Evolutionary conservation across 495 filamentous ascomycete genomes (phyloP), one percentile per base, ranked within the genome.

Genomic region (Xylaria scruposa): DNA sequence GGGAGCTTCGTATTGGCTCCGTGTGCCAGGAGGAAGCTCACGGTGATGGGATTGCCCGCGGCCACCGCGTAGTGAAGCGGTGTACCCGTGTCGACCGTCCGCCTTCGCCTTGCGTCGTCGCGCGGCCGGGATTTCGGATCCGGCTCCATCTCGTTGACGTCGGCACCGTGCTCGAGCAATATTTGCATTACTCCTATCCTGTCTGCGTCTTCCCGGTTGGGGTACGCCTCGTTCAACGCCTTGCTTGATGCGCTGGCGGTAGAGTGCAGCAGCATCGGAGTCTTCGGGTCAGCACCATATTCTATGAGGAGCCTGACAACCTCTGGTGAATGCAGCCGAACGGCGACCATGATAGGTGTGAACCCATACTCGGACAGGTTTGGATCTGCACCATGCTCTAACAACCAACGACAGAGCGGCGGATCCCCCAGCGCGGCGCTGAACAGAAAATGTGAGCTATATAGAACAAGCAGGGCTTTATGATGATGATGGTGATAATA

Each of bases 91-190:
- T 72, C 70, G 24, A 68, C 58, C 33, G 70, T 72, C 58, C 70
- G 64, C 36, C 58, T 68, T 49, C 70, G 63, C 46, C 70, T 67
- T 21, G 42, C 26, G 63, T 72, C 64, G 29, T 72, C 70, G 42
- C 70, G 63, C 7, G 70, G 64, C 56, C 70, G 64, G 26, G 70
- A 46, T 38, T 72, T 72, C 17, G 70, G 70, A 17, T 72, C 70
- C 33, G 70, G 70, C 64, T 72, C 70, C 70, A 72, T 72, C 64
- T 72, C 70, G 70, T 72, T 72, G 33, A 72, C 70, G 36, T 72
- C 70, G 29, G 70, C 70, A 58, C 70, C 70, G 44, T 72, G 44
- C 2, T 72, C 70, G 6, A 72, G 53, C 42, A 72, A 36, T 44
- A 72, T 68, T 24, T 72, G 68, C 70, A 72, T 68, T 21, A 72